phyloP scores from a whole-genome alignment of 2,329 filamentous ascomycete genomes.

The Pyricularia sp. region DNA sequence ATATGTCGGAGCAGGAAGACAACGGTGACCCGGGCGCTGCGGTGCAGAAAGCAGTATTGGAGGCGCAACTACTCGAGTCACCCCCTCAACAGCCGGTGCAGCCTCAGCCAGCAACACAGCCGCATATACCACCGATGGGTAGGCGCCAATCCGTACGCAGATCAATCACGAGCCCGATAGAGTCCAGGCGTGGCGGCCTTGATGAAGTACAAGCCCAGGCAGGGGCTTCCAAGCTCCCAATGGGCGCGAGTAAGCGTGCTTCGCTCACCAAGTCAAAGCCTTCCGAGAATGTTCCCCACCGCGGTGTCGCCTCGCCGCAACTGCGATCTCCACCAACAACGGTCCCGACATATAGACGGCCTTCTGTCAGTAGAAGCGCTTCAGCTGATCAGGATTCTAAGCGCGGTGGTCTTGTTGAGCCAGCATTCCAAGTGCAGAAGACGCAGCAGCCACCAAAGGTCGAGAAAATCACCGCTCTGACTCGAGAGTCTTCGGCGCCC shows the following conservation, averaged over 20 bases:
- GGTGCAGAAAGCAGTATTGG: conserved; percentile 22
- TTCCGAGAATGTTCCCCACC: neutral
- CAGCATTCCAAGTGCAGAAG: neutral
- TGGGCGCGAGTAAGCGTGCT: neutral
- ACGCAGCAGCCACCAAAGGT: neutral
- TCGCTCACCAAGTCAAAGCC: neutral
- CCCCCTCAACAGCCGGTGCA: conserved; percentile 28
- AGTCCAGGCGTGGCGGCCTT: neutral
- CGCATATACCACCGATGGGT: conserved; percentile 58
- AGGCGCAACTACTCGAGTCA: conserved; percentile 26
- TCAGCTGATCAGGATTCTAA: neutral
- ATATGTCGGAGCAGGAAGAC: conserved; percentile 40
- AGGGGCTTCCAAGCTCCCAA: neutral
- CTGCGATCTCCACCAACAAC: neutral
- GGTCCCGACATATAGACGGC: neutral
- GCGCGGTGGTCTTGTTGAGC: neutral
- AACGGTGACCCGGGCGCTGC: conserved; percentile 31
- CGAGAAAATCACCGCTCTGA: neutral
- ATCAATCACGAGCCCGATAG: neutral
- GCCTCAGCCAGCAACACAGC: conserved; percentile 65
- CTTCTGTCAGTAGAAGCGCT: neutral
- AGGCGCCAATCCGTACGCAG: neutral
- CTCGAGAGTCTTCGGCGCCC: neutral
- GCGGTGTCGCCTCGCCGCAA: neutral
- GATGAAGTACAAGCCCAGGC: neutral